A percentile compares a stretch with the other conserved stretches of the same genome.
Evolutionary conservation across 345 rosid species (phyloP).

Genomic region (Pistacia atlantica): DNA sequence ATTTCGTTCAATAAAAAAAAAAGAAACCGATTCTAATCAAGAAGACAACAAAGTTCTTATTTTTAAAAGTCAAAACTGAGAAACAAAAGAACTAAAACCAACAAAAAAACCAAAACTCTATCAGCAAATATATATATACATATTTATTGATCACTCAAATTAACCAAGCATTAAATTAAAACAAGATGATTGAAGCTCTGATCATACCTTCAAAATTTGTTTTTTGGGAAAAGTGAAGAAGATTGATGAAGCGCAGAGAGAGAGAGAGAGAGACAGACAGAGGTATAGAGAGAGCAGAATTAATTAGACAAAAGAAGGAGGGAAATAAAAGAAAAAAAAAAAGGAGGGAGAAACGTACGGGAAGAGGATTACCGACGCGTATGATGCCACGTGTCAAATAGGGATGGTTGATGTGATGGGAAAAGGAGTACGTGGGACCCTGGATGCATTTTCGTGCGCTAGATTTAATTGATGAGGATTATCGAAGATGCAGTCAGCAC

Average conservation of each 20-base stretch:
- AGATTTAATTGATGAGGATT: not conserved
- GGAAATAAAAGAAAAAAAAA: not conserved
- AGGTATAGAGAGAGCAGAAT: not conserved
- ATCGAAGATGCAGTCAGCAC: not conserved
- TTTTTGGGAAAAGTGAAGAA: not conserved
- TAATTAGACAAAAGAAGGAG: not conserved
- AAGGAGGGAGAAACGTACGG: slow-evolving; percentile 44
- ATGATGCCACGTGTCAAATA: slow-evolving; percentile 47
- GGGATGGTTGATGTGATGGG: slow-evolving; percentile 1
- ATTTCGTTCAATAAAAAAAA: not conserved
- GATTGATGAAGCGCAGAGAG: not conserved
- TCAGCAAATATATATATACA: not conserved
- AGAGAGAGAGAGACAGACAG: no score
- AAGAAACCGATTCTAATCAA: not conserved
- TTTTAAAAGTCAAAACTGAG: not conserved
- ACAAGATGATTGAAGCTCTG: not conserved
- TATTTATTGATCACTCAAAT: not conserved
- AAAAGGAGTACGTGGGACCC: slow-evolving; percentile 8
- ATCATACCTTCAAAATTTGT: slow-evolving; percentile 24
- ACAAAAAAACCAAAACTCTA: not conserved
- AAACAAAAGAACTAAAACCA: not conserved
- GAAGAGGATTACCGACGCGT: slow-evolving; percentile 26
- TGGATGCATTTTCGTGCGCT: not conserved
- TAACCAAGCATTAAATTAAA: not conserved
- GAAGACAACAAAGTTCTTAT: not conserved